phyloP scores from a whole-genome alignment of 2,329 filamentous ascomycete genomes.

The Alternaria arbusti region DNA sequence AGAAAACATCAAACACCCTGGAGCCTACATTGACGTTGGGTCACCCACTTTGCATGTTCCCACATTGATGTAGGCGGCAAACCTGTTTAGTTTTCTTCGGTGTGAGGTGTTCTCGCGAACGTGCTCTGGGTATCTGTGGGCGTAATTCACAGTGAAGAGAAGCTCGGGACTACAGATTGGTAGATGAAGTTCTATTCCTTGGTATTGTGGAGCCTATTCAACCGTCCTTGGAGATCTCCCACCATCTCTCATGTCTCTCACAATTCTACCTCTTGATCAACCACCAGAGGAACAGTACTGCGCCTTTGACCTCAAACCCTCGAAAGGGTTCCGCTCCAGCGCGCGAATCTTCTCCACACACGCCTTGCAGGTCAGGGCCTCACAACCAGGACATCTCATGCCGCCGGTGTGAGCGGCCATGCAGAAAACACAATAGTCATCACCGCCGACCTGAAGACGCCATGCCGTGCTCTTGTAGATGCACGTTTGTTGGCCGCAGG shows the following conservation, averaged over 20 bases:
- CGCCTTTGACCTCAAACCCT: neutral
- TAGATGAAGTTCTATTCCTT: neutral
- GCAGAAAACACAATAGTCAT: slow-evolving; percentile 19
- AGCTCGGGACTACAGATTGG: neutral
- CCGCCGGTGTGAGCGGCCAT: neutral
- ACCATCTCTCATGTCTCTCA: neutral
- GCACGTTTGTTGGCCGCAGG: slow-evolving; percentile 7
- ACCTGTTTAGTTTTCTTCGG: neutral
- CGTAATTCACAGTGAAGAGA: neutral
- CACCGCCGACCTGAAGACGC: slow-evolving; percentile 1
- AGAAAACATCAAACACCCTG: neutral
- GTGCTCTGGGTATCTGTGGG: neutral
- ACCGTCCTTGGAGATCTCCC: neutral
- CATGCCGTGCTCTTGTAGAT: neutral
- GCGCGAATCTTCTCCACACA: slow-evolving; percentile 5
- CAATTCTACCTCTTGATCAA: neutral
- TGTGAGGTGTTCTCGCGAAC: neutral
- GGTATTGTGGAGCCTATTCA: neutral
- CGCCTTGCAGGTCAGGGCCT: slow-evolving; percentile 18
- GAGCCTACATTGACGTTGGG: neutral
- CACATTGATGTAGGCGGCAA: neutral
- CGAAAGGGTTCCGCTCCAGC: slow-evolving; percentile 2
- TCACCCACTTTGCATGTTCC: neutral
- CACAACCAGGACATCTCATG: slow-evolving; percentile 16
- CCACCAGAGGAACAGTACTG: slow-evolving; percentile 2